phyloP scores from a whole-genome alignment of 2,329 filamentous ascomycete species.

The Exophiala phaeomuriformis region DNA sequence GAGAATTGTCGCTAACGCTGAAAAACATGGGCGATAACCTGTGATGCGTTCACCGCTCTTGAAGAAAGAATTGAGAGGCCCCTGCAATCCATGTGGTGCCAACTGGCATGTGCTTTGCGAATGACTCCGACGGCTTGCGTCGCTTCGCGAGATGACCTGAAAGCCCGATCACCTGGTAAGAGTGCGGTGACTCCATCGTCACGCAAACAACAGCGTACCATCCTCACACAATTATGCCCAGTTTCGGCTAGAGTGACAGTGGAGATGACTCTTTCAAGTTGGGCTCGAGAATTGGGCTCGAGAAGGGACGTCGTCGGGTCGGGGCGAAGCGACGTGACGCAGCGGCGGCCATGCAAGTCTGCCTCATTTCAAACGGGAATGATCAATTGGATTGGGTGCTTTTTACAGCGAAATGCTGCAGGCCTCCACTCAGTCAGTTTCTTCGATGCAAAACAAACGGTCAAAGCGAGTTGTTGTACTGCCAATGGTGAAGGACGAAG shows the following conservation, averaged over 20 bases:
- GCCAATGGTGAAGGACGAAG: conserved; percentile 2
- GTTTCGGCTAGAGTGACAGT: background rate
- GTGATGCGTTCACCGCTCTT: no score
- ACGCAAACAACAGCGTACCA: no score
- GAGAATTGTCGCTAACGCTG: no score
- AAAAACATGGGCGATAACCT: no score
- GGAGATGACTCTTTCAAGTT: background rate
- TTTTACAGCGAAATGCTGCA: background rate
- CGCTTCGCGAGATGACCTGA: no score
- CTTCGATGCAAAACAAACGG: background rate
- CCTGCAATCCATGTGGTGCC: no score
- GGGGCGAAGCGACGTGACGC: conserved; percentile 10
- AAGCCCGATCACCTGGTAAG: no score
- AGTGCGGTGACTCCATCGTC: no score
- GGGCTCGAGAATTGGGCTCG: background rate
- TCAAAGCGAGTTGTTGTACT: conserved; percentile 8
- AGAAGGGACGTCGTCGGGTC: conserved; percentile 7
- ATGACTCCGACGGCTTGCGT: no score
- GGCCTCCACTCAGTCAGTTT: background rate
- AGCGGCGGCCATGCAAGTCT: conserved; percentile 6
- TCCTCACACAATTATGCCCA: background rate
- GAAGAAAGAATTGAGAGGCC: no score
- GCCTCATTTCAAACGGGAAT: conserved; percentile 14
- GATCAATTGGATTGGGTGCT: conserved; percentile 9
- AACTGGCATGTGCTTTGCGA: no score